Evolutionary conservation across 2,329 filamentous ascomycete genomes (phyloP), one percentile per base, ranked within the genome.

Genomic region (Fusarium agapanthi): DNA sequence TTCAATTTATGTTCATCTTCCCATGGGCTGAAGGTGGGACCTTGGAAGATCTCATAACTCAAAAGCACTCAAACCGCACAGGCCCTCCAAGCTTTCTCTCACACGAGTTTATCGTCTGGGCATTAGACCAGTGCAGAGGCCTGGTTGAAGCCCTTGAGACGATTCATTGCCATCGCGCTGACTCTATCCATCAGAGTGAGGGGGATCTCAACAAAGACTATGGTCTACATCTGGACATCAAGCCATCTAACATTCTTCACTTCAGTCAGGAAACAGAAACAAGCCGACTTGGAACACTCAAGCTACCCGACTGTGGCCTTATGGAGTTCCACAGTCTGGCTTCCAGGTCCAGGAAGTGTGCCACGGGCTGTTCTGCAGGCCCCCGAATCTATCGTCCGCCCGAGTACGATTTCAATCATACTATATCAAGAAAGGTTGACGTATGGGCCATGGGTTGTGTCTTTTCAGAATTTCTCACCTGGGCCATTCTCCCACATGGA

Each of bases 321-420:
- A 28, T 47, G 44, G 44, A 28, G 44, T 47, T 47, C 20, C 26
- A 28, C 26, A 15, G 44, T 22, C 44, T 22, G 3, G 6, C 43
- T 7, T 45, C 24, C 8, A 0, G 43, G 14, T 45, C 43, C 18
- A 45, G 26, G 43, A 22, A 28, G 43, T 28, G 26, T 28, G 1
- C 1, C 0, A 45, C 18, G 18, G 43, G 43, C 3, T 45, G 26
- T 15, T 45, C 43, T 15, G 43, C 43, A 28, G 43, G 18, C 9
- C 2, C 26, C 7, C 43, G 1, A 1, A 45, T 0, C 0, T 28
- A 45, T 7, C 43, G 43, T 1, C 18, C 43, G 1, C 18, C 43
- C 18, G 18, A 45, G 43, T 45, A 45, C 4, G 43, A 44, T 2
- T 44, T 26, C 2, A 18, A 44, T 5, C 24, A 20, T 20, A 20